Base-by-base conservation (phyloP, 2,329 filamentous ascomycete species). In the Onygenales sp. region DNA sequence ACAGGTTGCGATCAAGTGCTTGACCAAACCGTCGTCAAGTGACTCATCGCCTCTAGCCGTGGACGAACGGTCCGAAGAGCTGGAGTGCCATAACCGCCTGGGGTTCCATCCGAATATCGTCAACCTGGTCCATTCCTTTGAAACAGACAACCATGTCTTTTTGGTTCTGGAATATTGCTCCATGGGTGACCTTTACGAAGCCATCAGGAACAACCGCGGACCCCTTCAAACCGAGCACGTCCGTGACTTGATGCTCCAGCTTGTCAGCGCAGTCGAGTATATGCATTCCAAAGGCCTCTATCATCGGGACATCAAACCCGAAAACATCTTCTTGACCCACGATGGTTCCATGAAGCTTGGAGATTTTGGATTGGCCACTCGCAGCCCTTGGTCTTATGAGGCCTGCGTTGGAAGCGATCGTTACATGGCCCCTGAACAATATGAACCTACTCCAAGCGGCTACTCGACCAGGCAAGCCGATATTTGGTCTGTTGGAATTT, bases 341-440 rank as follows among this genome's bases (percentile, higher is more conserved):
- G 82, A 86, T 61, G 92, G 92, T 52, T 80, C 85, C 40, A 87
- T 97, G 87, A 98, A 98, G 75, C 83, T 98, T 37, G 93, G 93
- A 64, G 93, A 98, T 71, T 95, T 97, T 68, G 93, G 93, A 52
- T 78, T 98, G 58, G 91, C 91, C 50, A 96, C 92, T 9, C 87
- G 84, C 6, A 89, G 95, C 57, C 78, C 84, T 62, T 95, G 89
- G 90, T 94, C 88, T 27, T 87, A 87, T 63, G 93, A 98, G 76
- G 85, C 86, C 58, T 93, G 88, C 57, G 93, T 98, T 46, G 93
- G 93, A 60, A 97, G 93, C 68, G 93, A 98, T 68, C 89, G 93
- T 53, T 98, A 98, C 75, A 98, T 98, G 93, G 91, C 93, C 53
- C 93, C 93, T 4, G 93, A 98, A 73, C 93, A 98, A 71, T 97